A percentile compares a stretch with the other conserved stretches of the same genome.
phyloP scores from a whole-genome alignment of 2,329 filamentous ascomycete species.

The Celoporthe dispersa region DNA sequence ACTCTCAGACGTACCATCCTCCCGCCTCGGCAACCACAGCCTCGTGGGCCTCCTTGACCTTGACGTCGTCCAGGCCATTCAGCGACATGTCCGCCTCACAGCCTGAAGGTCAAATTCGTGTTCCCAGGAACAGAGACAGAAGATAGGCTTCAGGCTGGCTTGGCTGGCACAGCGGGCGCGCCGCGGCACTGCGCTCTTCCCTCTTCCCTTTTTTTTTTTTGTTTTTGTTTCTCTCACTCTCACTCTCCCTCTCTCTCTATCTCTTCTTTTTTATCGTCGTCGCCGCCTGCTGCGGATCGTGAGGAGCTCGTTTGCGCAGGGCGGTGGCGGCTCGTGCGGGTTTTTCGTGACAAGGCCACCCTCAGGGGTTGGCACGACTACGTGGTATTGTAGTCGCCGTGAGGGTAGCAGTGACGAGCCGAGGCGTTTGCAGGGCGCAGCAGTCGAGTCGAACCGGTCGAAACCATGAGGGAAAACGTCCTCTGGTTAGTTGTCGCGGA shows the following conservation, averaged over 20 bases:
- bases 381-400: not conserved
- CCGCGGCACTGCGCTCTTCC: conserved; percentile 7
- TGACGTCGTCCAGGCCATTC: conserved; percentile 85
- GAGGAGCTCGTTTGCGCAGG: not conserved
- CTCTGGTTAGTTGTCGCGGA: not conserved
- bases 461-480: conserved; percentile 25
- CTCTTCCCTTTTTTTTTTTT: not conserved
- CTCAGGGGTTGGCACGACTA: conserved; percentile 23
- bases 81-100: conserved; percentile 73
- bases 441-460: conserved; percentile 16
- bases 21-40: conserved; percentile 79
- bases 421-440: conserved; percentile 24
- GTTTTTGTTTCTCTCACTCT: not conserved
- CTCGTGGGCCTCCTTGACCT: conserved; percentile 84
- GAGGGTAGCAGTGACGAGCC: conserved; percentile 16
- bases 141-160: not conserved
- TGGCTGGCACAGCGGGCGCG: not conserved
- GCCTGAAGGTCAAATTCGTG: not conserved
- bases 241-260: conserved; percentile 1
- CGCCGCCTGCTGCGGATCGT: not conserved
- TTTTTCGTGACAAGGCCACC: conserved; percentile 10
- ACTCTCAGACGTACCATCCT: conserved; percentile 76
- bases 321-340: not conserved
- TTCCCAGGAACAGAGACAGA: not conserved
- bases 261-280: not conserved